phyloP scores from a whole-genome alignment of 2,329 filamentous ascomycete genomes.

The Chaetomiaceae sp. region DNA sequence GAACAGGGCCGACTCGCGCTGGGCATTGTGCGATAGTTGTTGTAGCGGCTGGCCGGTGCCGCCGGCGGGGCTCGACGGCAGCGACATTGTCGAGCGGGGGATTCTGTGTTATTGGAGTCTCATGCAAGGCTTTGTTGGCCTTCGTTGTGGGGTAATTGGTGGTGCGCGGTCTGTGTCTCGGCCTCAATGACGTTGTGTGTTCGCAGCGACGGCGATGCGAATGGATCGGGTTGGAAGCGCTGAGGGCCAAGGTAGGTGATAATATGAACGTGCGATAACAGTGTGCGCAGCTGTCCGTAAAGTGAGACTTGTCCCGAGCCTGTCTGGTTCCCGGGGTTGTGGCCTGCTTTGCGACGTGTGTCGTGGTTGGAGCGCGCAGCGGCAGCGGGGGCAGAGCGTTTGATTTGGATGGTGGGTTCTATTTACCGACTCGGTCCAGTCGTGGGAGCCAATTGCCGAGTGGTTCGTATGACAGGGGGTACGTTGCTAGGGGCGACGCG shows the following conservation, averaged over 20 bases:
- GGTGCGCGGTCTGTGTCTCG: conserved; percentile 2
- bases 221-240: no score
- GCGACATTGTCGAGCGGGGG: conserved; percentile 34
- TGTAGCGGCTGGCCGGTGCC: conserved; percentile 42
- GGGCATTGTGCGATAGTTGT: conserved; percentile 52
- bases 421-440: conserved; percentile 11
- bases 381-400: background rate
- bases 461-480: background rate
- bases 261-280: no score
- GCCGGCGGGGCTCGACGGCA: conserved; percentile 39
- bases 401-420: conserved; percentile 14
- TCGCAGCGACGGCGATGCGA: no score
- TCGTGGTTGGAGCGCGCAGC: background rate
- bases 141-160: background rate
- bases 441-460: conserved; percentile 7
- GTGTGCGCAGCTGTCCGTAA: no score
- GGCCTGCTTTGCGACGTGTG: background rate
- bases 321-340: background rate
- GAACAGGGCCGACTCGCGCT: conserved; percentile 33
- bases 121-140: conserved; percentile 15
- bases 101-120: conserved; percentile 14
- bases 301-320: no score
- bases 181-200: background rate
- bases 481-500: conserved; percentile 18
- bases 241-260: no score